These are phyloP conservation scores for Atkinsonella texensis DNA, from an alignment of 2,329 filamentous ascomycete species.

Conservation along the genomic window DNA sequence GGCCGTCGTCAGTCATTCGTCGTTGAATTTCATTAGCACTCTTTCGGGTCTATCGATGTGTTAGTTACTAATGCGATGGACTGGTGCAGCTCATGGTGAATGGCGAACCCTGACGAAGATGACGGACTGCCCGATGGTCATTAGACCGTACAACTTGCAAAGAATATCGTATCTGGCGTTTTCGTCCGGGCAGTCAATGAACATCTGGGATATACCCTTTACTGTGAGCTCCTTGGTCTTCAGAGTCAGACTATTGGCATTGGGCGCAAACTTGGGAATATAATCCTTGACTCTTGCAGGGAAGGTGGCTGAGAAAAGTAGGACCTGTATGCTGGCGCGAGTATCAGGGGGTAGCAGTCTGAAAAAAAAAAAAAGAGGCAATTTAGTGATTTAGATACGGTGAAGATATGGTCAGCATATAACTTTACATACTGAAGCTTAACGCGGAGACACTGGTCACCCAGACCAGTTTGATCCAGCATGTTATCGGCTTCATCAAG, in stretches of 20 bases:
- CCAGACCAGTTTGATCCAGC: constrained; percentile 89
- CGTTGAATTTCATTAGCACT: constrained; percentile 77
- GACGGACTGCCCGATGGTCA: constrained; percentile 94
- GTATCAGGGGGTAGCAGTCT: constrained; percentile 51
- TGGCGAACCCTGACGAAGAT: constrained; percentile 77
- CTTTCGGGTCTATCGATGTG: constrained; percentile 53
- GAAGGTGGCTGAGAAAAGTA: constrained; percentile 92
- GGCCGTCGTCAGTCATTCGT: constrained; percentile 78
- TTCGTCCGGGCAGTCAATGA: constrained; percentile 80
- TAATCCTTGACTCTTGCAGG: constrained; percentile 77
- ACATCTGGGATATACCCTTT: constrained; percentile 95
- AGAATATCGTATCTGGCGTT: constrained; percentile 78
- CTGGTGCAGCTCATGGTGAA: constrained; percentile 9
- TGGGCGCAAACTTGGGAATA: constrained; percentile 72
- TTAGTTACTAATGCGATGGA: constrained; percentile 8
- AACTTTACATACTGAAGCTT: constrained; percentile 47
- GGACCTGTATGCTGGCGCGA: constrained; percentile 53
- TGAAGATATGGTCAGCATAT: background rate
- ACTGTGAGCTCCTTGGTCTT: constrained; percentile 88
- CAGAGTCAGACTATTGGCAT: constrained; percentile 76
- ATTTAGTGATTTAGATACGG: background rate
- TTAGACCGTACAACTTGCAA: constrained; percentile 85
- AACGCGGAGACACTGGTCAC: constrained; percentile 87
- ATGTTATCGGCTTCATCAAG: constrained; percentile 98
- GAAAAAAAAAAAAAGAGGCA: constrained; percentile 24